phyloP scores from a whole-genome alignment of 495 filamentous ascomycete genomes.

The Penicillium salamii region DNA sequence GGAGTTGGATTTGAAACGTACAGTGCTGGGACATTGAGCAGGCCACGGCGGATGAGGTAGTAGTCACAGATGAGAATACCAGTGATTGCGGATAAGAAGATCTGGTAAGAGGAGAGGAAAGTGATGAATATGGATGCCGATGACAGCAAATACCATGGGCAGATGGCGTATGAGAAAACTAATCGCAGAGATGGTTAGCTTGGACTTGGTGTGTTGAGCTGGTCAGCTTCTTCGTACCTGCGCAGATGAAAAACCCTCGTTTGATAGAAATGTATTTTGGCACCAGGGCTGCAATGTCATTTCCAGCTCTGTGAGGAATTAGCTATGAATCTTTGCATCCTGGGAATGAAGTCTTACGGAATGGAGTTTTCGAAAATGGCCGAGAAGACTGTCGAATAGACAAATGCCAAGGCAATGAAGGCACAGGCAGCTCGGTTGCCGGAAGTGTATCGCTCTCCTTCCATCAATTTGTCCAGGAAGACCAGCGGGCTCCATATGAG shows the following conservation, averaged over 20 bases:
- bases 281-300: constrained; percentile 28
- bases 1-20: constrained; percentile 21
- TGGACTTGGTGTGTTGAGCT: not conserved
- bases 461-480: constrained; percentile 26
- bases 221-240: constrained; percentile 2
- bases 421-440: constrained; percentile 22
- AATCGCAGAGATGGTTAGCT: not conserved
- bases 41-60: constrained; percentile 28
- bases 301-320: constrained; percentile 9
- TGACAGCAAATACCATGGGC: constrained; percentile 33
- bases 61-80: constrained; percentile 32
- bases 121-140: constrained; percentile 30
- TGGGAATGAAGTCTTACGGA: constrained; percentile 11
- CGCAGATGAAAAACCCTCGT: constrained; percentile 30
- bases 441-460: constrained; percentile 23
- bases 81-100: constrained; percentile 34
- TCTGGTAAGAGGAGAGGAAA: constrained; percentile 32
- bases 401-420: constrained; percentile 26
- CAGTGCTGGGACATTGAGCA: constrained; percentile 23
- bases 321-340: not conserved
- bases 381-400: constrained; percentile 25
- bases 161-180: constrained; percentile 30
- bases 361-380: constrained; percentile 32
- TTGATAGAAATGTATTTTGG: constrained; percentile 31
- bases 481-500: constrained; percentile 26